These are phyloP conservation scores for Arabis alpina DNA, from an alignment of 345 rosid genomes.

Conservation along the genomic window DNA sequence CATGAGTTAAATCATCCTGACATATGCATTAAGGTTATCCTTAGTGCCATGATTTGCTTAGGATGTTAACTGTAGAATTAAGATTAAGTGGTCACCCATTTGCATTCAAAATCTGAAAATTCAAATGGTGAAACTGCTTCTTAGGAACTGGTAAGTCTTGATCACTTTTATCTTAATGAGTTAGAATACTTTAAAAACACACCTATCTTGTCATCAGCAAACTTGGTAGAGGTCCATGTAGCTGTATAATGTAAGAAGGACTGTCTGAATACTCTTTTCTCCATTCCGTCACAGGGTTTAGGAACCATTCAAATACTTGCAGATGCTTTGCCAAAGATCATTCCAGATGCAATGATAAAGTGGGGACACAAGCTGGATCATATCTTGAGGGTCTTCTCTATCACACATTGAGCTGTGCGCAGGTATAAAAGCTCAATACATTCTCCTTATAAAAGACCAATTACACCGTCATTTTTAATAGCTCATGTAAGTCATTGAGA, in stretches of 20 bases:
- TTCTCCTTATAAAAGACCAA: constrained; percentile 28
- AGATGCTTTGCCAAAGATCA: constrained; percentile 95
- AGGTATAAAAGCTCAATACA: constrained; percentile 52
- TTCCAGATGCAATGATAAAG: constrained; percentile 75
- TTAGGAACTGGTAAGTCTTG: constrained; percentile 64
- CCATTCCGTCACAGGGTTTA: constrained; percentile 61
- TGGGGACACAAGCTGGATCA: constrained; percentile 92
- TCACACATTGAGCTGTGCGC: constrained; percentile 70
- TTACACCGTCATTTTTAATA: no score
- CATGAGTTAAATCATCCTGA: no score
- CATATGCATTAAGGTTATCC: no score
- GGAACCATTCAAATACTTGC: constrained; percentile 96
- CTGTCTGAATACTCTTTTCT: constrained; percentile 32
- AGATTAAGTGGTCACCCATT: no score
- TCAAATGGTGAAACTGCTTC: constrained; percentile 50
- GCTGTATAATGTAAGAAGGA: constrained; percentile 5
- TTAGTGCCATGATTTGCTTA: no score
- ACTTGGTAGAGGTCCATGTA: constrained; percentile 3
- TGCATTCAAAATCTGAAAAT: constrained; percentile 50
- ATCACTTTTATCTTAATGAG: constrained; percentile 22
- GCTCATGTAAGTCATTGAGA: no score
- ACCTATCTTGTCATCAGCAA: constrained; percentile 5
- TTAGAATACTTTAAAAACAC: not conserved
- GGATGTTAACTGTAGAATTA: no score
- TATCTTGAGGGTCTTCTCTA: constrained; percentile 75